Evolutionary conservation across 1,139 yeast species (phyloP).

Genomic region (Nakaseomyces bracarensis): DNA sequence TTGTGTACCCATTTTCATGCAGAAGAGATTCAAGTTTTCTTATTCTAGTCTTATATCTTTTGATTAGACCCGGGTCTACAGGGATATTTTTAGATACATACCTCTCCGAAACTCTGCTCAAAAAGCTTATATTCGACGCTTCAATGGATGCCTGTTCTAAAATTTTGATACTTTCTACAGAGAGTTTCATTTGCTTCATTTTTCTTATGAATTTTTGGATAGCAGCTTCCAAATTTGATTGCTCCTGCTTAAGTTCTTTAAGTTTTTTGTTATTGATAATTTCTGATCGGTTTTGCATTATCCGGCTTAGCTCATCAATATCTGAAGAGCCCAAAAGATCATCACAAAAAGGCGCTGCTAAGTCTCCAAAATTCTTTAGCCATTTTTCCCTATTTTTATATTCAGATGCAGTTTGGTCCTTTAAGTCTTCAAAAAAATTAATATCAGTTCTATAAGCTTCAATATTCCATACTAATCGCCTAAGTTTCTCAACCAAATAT

Average conservation of each 20-base stretch:
- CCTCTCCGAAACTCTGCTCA: slow-evolving; percentile 16
- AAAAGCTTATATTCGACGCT: slow-evolving; percentile 24
- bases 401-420: slow-evolving; percentile 54
- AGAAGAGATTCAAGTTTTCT: slow-evolving; percentile 56
- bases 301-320: slow-evolving; percentile 28
- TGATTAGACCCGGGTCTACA: slow-evolving; percentile 34
- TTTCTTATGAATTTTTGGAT: slow-evolving; percentile 32
- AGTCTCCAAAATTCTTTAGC: slow-evolving; percentile 51
- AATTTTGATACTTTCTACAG: slow-evolving; percentile 35
- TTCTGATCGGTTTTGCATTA: not conserved
- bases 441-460: slow-evolving; percentile 44
- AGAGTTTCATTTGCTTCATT: slow-evolving; percentile 27
- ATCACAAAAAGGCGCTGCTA: slow-evolving; percentile 34
- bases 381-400: slow-evolving; percentile 49
- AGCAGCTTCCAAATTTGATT: slow-evolving; percentile 28
- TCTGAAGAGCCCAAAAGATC: slow-evolving; percentile 23
- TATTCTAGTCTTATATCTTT: slow-evolving; percentile 52
- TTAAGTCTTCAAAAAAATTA: slow-evolving; percentile 52
- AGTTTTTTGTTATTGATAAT: slow-evolving; percentile 4
- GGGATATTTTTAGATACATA: not conserved
- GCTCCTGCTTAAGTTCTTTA: slow-evolving; percentile 2
- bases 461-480: slow-evolving; percentile 62
- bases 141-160: slow-evolving; percentile 44
- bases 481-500: slow-evolving; percentile 56
- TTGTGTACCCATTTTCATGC: slow-evolving; percentile 57